Evolutionary conservation across 768 basidiomycete genomes (phyloP).

Genomic region (Lactarius evosmus): DNA sequence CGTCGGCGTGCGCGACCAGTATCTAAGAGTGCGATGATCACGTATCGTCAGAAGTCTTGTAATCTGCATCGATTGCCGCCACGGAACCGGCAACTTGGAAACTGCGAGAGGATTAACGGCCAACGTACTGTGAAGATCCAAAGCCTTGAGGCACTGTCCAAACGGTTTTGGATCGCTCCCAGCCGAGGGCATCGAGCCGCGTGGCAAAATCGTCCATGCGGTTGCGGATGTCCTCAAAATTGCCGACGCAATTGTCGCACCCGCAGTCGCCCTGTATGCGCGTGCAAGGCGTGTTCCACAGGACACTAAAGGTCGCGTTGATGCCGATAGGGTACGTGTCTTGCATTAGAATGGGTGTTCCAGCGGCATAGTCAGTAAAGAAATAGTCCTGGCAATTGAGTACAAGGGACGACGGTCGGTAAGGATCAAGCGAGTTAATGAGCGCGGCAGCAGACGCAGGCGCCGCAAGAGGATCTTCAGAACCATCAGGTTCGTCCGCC

Average conservation of each 20-base stretch:
- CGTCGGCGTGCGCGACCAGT: conserved; percentile 61
- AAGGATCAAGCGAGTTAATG: conserved; percentile 50
- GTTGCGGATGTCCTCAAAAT: conserved; percentile 62
- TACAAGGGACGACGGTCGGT: conserved; percentile 56
- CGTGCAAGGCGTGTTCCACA: conserved; percentile 63
- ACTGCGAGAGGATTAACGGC: too few relatives aligned
- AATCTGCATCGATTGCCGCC: background rate
- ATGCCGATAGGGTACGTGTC: conserved; percentile 56
- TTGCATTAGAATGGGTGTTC: conserved; percentile 69
- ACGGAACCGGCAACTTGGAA: background rate
- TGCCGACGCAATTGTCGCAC: conserved; percentile 65
- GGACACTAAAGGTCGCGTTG: conserved; percentile 60
- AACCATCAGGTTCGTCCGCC: conserved; percentile 72
- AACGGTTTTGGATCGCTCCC: conserved; percentile 64
- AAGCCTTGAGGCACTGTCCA: conserved; percentile 85
- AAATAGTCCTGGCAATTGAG: conserved; percentile 60
- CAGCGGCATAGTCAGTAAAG: conserved; percentile 56
- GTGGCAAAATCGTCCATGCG: conserved; percentile 64
- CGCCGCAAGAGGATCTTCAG: conserved; percentile 59
- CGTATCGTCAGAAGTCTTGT: background rate
- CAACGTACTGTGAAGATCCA: conserved; percentile 44
- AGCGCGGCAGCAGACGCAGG: conserved; percentile 46
- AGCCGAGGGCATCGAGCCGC: conserved; percentile 58
- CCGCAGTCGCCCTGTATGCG: conserved; percentile 70
- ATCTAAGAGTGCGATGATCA: conserved; percentile 37